Evolutionary conservation across 768 basidiomycete genomes (phyloP), one percentile per base, ranked within the genome.

Genomic region (Dentipellis sp.): DNA sequence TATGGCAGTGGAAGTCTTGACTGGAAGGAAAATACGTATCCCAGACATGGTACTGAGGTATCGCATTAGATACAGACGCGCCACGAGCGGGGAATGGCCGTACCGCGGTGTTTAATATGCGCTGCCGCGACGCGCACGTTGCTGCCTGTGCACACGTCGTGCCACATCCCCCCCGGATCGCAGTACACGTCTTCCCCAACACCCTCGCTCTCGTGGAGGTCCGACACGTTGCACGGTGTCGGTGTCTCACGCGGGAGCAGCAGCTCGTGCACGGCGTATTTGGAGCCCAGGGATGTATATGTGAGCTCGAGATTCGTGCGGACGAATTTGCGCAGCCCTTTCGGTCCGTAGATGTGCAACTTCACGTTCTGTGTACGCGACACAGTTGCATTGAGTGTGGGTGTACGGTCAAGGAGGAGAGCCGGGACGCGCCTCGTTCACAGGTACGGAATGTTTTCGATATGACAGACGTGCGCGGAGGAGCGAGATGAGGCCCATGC

Each of bases 251-350:
- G 69, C 10, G 79, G 76, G 51, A 80, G 78, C n/a, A 84, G 82
- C 16, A 94, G 74, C 67, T 94, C 92, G 68, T 94, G 91, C 23
- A 94, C 88, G 53, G 88, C 79, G 63, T 88, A 94, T 2, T 83
- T 78, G 1, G 72, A 67, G 10, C 78, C 79, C 21, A 93, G 75
- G 17, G 79, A 71, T 7, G 87, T 84, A 63, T 90, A 75, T 1
- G 91, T 88, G 64, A 83, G 84, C 19, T 69, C 67, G 51, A 94
- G 75, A 34, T 81, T 79, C 49, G 72, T 77, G 45, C 91, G 85
- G 57, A 94, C 72, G 65, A 90, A 92, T 23, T 85, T 82, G 21
- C 92, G 83, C 1, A 88, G 88, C n/a, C 92, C 91, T 5, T 83
- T 69, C 11, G 90, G 92, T 4, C 92, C 92, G 62, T 92, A 94